Percentiles rank a stretch among this genome's conserved stretches.
phyloP scores from a whole-genome alignment of 2,329 filamentous ascomycete species.

The Pestalotiopsis sp. region DNA sequence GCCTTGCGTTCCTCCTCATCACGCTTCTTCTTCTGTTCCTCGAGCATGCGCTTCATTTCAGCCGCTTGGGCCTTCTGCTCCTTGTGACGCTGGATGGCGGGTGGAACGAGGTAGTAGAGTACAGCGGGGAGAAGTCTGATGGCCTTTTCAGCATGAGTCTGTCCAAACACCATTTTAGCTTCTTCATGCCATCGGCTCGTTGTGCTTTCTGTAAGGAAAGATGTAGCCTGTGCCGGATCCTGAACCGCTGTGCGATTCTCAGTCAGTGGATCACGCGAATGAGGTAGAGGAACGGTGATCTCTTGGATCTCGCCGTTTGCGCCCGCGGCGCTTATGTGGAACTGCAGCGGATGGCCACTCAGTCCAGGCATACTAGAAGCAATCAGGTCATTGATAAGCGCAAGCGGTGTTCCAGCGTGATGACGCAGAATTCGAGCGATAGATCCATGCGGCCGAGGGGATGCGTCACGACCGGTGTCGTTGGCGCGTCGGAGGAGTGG shows the following conservation, averaged over 20 bases:
- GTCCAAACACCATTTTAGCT: constrained; percentile 80
- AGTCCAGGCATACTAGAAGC: constrained; percentile 48
- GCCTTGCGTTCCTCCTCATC: constrained; percentile 67
- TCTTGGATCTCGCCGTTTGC: constrained; percentile 55
- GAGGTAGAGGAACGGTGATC: constrained; percentile 35
- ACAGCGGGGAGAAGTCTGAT: constrained; percentile 69
- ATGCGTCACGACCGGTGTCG: constrained; percentile 43
- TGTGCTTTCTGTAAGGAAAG: constrained; percentile 74
- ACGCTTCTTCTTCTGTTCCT: constrained; percentile 63
- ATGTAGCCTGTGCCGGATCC: constrained; percentile 73
- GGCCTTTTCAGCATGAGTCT: constrained; percentile 67
- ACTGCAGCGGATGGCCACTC: constrained; percentile 54
- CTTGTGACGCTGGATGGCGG: constrained; percentile 81
- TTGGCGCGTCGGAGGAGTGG: constrained; percentile 74
- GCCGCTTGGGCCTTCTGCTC: constrained; percentile 62
- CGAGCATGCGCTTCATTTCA: constrained; percentile 54
- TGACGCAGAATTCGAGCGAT: constrained; percentile 55
- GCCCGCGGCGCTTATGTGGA: constrained; percentile 57
- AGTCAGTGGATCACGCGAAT: constrained; percentile 42
- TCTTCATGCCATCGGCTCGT: constrained; percentile 85
- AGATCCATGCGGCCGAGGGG: constrained; percentile 51
- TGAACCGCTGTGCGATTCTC: constrained; percentile 53
- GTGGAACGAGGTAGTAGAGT: constrained; percentile 74
- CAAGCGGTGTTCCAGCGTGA: constrained; percentile 52
- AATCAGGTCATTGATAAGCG: constrained; percentile 58